Evolutionary conservation across 331 rosid species (phyloP).

Genomic region (Telfairia occidentalis): DNA sequence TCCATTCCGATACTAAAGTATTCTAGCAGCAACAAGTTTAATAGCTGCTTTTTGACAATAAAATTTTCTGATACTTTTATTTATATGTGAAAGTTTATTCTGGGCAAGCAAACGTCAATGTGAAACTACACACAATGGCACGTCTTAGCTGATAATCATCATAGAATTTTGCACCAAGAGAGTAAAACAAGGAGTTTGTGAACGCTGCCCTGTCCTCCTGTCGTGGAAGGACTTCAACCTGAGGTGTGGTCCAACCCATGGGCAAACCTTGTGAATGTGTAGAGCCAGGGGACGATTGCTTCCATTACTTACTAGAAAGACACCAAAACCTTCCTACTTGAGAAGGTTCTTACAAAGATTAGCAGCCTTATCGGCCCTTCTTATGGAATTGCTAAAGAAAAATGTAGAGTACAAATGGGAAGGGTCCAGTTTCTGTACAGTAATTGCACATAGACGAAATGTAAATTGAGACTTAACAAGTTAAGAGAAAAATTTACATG

Average conservation of each 20-base stretch:
- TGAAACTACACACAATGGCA: too few species aligned
- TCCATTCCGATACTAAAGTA: not conserved
- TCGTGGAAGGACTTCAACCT: too few species aligned
- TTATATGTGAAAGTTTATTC: not conserved
- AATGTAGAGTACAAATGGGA: too few species aligned
- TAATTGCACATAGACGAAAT: not conserved
- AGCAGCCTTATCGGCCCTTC: too few species aligned
- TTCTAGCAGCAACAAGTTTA: not conserved
- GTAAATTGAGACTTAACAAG: not conserved
- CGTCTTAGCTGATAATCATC: not conserved
- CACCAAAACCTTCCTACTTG: too few species aligned
- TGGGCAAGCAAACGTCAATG: not conserved
- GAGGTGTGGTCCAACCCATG: too few species aligned
- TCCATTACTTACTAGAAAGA: too few species aligned
- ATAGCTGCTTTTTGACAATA: not conserved
- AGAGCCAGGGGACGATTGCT: too few species aligned
- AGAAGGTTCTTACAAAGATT: too few species aligned
- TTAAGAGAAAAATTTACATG: constrained; percentile 8
- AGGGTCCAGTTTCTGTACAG: not conserved
- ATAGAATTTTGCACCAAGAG: not conserved
- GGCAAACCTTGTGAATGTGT: too few species aligned
- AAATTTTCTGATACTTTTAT: not conserved
- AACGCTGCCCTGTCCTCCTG: too few species aligned
- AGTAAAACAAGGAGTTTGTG: not conserved
- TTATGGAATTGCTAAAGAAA: too few species aligned